Percentiles rank a stretch among this genome's conserved stretches.
These are phyloP conservation scores for Ustilago loliicola DNA, from an alignment of 1,284 basidiomycete genomes.

Conservation along the genomic window DNA sequence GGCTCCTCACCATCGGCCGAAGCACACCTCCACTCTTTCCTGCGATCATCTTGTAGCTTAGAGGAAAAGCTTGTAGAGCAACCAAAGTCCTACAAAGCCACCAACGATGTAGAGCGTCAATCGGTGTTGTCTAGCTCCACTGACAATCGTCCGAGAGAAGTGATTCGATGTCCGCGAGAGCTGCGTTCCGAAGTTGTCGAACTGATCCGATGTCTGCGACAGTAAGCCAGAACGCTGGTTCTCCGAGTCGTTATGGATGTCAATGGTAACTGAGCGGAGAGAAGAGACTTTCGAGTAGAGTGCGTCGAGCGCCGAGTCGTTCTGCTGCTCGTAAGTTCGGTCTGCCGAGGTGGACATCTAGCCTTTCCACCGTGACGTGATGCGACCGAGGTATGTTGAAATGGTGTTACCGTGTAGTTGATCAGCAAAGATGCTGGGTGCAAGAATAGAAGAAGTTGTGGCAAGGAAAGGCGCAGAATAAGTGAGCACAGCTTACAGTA, in stretches of 20 bases:
- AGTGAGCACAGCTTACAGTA: conserved; percentile 3
- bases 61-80: conserved; percentile 58
- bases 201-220: conserved; percentile 53
- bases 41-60: conserved; percentile 7
- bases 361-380: conserved; percentile 2
- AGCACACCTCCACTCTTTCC: conserved; percentile 1
- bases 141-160: conserved; percentile 46
- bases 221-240: conserved; percentile 48
- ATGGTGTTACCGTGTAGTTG: background rate
- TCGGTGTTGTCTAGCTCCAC: conserved; percentile 54
- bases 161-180: conserved; percentile 54
- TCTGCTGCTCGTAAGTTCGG: conserved; percentile 66
- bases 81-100: conserved; percentile 54
- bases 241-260: conserved; percentile 66
- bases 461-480: background rate
- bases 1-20: background rate
- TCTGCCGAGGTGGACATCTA: conserved; percentile 58
- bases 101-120: conserved; percentile 58
- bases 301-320: conserved; percentile 63
- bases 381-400: background rate
- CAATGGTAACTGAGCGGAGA: conserved; percentile 62
- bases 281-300: conserved; percentile 64
- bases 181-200: conserved; percentile 46
- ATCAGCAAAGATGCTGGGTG: background rate
- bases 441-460: background rate